Evolutionary conservation across 1,139 yeast genomes (phyloP).

Genomic region (Magnusiomyces paraingens): DNA sequence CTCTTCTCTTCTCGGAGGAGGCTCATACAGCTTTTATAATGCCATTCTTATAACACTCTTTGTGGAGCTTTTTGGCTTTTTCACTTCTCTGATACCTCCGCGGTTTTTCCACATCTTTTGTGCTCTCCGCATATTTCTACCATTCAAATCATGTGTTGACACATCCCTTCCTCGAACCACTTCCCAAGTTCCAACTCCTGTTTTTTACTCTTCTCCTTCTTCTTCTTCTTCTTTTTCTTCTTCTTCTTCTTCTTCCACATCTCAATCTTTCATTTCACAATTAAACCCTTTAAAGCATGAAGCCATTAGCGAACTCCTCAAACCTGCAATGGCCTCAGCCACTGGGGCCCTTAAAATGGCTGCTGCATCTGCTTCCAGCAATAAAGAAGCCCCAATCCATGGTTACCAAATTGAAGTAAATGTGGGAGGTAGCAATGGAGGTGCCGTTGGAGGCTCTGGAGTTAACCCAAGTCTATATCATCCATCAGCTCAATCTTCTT

Average conservation of each 20-base stretch:
- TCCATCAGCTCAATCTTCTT: not conserved
- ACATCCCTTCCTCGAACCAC: not conserved
- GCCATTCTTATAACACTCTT: conserved; percentile 32
- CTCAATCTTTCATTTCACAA: not conserved
- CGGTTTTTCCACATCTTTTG: not conserved
- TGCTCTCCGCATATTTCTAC: not conserved
- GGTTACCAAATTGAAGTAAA: not conserved
- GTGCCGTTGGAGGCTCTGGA: not conserved
- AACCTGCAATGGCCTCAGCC: not conserved
- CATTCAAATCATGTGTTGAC: not conserved
- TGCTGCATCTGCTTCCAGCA: too few relatives aligned
- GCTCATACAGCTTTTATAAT: conserved; percentile 26
- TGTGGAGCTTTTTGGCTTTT: conserved; percentile 24
- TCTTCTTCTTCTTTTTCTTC: not conserved
- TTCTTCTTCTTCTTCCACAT: not conserved
- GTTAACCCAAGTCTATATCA: not conserved
- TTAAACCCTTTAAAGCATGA: not conserved
- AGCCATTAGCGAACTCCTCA: not conserved
- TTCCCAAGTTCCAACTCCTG: not conserved
- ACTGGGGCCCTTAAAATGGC: not conserved
- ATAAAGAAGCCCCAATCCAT: too few relatives aligned
- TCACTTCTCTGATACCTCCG: conserved; percentile 5
- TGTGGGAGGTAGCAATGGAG: not conserved
- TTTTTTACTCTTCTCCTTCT: not conserved
- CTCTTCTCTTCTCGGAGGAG: conserved; percentile 33